Conservation (phyloP, 192 early-diverging fungal species). For the Chytriomyces confervae region DNA sequence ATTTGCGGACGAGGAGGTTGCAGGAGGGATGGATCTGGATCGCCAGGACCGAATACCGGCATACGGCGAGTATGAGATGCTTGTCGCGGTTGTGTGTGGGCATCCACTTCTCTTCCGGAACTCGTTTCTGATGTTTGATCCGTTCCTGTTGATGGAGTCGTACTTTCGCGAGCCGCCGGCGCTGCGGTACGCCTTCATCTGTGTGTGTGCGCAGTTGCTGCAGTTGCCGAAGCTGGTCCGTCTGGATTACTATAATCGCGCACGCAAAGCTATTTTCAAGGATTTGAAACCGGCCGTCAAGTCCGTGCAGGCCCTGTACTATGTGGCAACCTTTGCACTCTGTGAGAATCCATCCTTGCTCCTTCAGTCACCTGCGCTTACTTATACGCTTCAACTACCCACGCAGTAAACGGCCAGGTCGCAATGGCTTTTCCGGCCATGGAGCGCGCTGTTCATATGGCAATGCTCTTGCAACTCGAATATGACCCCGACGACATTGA, state of each 20-base stretch:
- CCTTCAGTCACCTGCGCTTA: too few species aligned
- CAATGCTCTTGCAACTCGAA: background rate
- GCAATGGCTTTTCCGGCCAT: background rate
- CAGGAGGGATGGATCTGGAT: too few species aligned
- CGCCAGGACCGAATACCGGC: too few species aligned
- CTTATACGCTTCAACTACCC: too few species aligned
- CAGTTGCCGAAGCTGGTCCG: background rate
- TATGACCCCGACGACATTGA: background rate
- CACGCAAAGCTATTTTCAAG: background rate
- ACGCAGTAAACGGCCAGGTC: background rate
- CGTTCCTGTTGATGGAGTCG: background rate
- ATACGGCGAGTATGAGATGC: too few species aligned
- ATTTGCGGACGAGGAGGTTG: too few species aligned
- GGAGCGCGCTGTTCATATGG: background rate
- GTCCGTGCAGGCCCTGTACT: background rate
- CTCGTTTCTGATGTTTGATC: slow-evolving; percentile 1
- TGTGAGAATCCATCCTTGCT: too few species aligned
- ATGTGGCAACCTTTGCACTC: background rate
- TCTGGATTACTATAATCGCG: background rate
- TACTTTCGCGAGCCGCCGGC: background rate
- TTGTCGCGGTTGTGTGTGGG: too few species aligned
- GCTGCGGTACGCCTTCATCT: background rate
- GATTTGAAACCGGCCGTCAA: background rate
- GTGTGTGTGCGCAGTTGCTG: background rate
- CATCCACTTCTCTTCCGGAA: background rate